Conservation (phyloP, 768 basidiomycete genomes). For the Mycena rosella region DNA sequence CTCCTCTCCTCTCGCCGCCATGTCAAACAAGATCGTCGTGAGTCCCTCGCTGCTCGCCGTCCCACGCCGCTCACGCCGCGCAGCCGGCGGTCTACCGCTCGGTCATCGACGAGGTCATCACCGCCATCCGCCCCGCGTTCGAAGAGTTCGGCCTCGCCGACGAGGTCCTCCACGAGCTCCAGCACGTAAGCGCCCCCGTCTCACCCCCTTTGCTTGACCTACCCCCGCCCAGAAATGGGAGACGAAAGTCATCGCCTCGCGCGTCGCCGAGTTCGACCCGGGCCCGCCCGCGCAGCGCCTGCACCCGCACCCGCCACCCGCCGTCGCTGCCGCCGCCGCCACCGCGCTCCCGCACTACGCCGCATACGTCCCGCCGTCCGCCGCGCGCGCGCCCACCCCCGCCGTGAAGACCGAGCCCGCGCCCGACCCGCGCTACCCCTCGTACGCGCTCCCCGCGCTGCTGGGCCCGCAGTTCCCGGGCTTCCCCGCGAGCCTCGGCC, state of each 20-base stretch:
- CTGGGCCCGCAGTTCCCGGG: constrained; percentile 34
- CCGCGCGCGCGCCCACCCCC: constrained; percentile 20
- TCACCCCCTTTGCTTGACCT: constrained; percentile 8
- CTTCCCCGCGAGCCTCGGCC: background rate
- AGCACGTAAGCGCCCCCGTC: constrained; percentile 63
- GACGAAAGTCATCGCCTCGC: constrained; percentile 73
- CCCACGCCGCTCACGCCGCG: constrained; percentile 44
- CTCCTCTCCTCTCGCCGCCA: constrained; percentile 38
- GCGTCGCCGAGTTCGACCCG: constrained; percentile 77
- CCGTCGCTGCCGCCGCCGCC: constrained; percentile 48
- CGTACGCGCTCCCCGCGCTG: constrained; percentile 59
- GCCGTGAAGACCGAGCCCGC: constrained; percentile 58
- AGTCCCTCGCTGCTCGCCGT: constrained; percentile 52
- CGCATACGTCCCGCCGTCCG: constrained; percentile 45
- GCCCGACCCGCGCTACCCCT: constrained; percentile 61
- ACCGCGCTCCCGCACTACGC: constrained; percentile 51
- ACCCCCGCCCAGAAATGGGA: constrained; percentile 74
- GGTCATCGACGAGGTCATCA: constrained; percentile 84
- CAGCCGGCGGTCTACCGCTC: constrained; percentile 77
- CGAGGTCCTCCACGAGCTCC: constrained; percentile 74
- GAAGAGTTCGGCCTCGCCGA: constrained; percentile 82
- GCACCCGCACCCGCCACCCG: constrained; percentile 42
- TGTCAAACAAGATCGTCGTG: constrained; percentile 86
- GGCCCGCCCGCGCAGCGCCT: constrained; percentile 45
- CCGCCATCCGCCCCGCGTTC: constrained; percentile 77